Percentiles rank a stretch among this genome's conserved stretches.
Conservation (phyloP, 31 red algal species). For the Odonthalia washingtoniensis region DNA sequence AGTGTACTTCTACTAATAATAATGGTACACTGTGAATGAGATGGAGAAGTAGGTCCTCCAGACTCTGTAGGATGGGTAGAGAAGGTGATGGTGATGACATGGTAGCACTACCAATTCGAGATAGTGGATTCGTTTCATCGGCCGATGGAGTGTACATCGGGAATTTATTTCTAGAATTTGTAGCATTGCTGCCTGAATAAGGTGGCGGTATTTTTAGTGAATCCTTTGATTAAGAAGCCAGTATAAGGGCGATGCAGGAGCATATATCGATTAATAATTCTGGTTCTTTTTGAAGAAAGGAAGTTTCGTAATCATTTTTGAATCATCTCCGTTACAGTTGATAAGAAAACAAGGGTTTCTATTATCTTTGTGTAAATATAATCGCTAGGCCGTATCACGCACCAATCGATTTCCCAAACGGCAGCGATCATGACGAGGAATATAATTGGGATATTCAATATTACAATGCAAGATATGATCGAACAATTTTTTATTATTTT, state of each 20-base stretch:
- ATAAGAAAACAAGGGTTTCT: conserved; percentile 90
- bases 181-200: too few relatives aligned
- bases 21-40: not conserved
- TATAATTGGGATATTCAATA: conserved; percentile 51
- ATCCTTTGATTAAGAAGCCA: not conserved
- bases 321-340: conserved; percentile 73
- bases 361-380: conserved; percentile 69
- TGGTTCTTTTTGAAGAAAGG: conserved; percentile 63
- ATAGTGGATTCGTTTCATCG: too few relatives aligned
- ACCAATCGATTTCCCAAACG: conserved; percentile 77
- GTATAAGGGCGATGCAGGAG: conserved; percentile 31
- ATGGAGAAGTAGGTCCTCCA: not conserved
- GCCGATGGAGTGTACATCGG: too few relatives aligned
- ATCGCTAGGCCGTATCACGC: conserved; percentile 83
- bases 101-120: not conserved
- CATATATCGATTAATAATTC: conserved; percentile 14
- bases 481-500: conserved; percentile 79
- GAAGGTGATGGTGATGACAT: not conserved
- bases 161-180: too few relatives aligned
- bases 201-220: too few relatives aligned
- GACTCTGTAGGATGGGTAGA: too few relatives aligned
- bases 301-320: conserved; percentile 48
- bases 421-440: conserved; percentile 61
- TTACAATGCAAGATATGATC: conserved; percentile 82
- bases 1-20: not conserved